Percentiles rank a stretch among this genome's conserved stretches.
These are phyloP conservation scores for Clitocybe nebularis DNA, from an alignment of 1,284 basidiomycete species.

Conservation along the genomic window DNA sequence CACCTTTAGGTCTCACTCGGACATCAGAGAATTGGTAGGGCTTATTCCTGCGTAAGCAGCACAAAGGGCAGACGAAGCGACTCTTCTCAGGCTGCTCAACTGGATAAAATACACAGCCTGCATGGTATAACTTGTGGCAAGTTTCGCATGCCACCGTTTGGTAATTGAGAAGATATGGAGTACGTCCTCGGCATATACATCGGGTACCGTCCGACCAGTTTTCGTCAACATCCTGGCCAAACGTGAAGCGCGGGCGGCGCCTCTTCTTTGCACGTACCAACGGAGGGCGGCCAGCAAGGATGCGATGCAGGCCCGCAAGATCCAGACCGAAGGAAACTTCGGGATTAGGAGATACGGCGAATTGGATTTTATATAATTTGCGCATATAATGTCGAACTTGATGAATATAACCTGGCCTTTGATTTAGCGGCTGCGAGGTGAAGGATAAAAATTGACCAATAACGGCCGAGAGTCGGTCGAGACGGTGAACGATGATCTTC, in stretches of 20 bases:
- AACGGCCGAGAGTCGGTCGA: constrained; percentile 65
- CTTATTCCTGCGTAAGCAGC: constrained; percentile 67
- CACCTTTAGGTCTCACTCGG: constrained; percentile 63
- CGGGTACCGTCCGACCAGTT: constrained; percentile 74
- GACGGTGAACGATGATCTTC: constrained; percentile 69
- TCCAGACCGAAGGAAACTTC: constrained; percentile 78
- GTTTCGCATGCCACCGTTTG: constrained; percentile 62
- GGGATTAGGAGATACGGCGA: constrained; percentile 71
- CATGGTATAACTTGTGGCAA: constrained; percentile 66
- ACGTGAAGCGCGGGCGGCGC: constrained; percentile 65
- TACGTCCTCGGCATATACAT: constrained; percentile 75
- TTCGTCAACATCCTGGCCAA: constrained; percentile 70
- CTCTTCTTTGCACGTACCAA: constrained; percentile 55
- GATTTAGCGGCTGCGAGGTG: constrained; percentile 61
- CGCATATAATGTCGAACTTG: constrained; percentile 85
- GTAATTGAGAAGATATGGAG: constrained; percentile 52
- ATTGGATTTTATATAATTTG: constrained; percentile 79
- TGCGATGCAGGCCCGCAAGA: constrained; percentile 72
- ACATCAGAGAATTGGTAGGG: constrained; percentile 70
- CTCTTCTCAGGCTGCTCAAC: constrained; percentile 27
- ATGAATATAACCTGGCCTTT: constrained; percentile 65
- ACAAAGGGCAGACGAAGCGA: constrained; percentile 65
- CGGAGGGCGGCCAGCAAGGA: constrained; percentile 62
- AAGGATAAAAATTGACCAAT: constrained; percentile 77
- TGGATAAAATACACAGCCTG: constrained; percentile 72